Evolutionary conservation across 345 rosid species (phyloP).

Genomic region (Populus nigra): DNA sequence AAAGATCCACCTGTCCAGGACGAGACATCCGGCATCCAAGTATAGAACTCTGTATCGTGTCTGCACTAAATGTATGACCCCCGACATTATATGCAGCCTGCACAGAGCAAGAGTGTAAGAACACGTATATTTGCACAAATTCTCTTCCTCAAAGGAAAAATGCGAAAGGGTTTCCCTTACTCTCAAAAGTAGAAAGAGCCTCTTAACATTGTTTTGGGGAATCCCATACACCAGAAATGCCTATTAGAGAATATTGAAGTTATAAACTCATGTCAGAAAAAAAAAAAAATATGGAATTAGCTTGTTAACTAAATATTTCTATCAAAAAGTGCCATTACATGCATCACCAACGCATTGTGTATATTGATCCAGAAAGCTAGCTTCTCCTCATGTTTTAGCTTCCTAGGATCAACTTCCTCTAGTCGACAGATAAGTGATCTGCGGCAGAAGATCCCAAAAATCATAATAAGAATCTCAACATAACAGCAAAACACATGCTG

Average conservation of each 20-base stretch:
- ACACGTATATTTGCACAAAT: not conserved
- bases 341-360: conserved; percentile 95
- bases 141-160: not conserved
- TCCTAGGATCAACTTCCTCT: conserved; percentile 72
- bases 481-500: not conserved
- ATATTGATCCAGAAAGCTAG: conserved; percentile 95
- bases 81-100: conserved; percentile 98
- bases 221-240: conserved; percentile 90
- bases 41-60: conserved; percentile 68
- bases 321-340: conserved; percentile 52
- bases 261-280: conserved; percentile 13
- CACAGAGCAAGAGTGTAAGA: conserved; percentile 19
- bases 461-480: conserved; percentile 6
- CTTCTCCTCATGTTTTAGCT: conserved; percentile 81
- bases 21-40: conserved; percentile 87
- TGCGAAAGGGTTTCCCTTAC: conserved; percentile 28
- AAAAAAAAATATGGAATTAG: not conserved
- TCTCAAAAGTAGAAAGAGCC: conserved; percentile 75
- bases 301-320: not conserved
- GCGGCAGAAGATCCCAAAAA: conserved; percentile 18
- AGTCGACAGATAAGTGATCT: conserved; percentile 77
- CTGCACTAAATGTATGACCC: conserved; percentile 85
- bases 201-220: conserved; percentile 84
- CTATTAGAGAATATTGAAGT: conserved; percentile 32
- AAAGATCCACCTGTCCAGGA: conserved; percentile 77